phyloP scores from a whole-genome alignment of 139 green algal species.

The Micractinium sp. region DNA sequence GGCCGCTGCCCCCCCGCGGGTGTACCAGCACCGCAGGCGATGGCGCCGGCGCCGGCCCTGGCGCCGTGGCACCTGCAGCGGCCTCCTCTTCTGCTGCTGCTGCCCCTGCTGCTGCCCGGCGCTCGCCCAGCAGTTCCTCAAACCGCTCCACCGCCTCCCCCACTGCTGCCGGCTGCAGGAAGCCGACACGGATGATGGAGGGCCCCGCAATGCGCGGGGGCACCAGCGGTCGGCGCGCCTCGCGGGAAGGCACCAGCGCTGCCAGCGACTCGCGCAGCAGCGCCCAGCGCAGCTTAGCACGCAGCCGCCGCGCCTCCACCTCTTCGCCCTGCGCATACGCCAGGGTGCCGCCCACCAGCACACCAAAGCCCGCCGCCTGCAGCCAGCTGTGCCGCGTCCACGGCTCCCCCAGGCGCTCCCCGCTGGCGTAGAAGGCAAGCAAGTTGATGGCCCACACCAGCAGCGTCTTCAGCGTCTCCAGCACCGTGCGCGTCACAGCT shows the following conservation, averaged over 20 bases:
- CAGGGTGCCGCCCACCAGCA: constrained; percentile 27
- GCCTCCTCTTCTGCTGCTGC: background rate
- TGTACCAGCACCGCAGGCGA: too few species aligned
- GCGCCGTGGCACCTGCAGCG: too few species aligned
- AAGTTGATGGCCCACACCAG: constrained; percentile 75
- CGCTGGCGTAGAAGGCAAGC: constrained; percentile 63
- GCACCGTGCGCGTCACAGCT: constrained; percentile 71
- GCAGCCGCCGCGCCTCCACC: background rate
- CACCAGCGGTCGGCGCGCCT: background rate
- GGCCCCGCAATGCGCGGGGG: constrained; percentile 3
- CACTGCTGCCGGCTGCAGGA: background rate
- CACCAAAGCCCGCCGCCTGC: constrained; percentile 36
- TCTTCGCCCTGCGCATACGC: background rate
- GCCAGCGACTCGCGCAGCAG: background rate
- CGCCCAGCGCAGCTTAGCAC: constrained; percentile 13
- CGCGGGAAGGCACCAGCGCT: background rate
- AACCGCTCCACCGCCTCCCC: background rate
- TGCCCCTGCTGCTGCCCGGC: background rate
- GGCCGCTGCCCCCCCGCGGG: too few species aligned
- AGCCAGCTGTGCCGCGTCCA: constrained; percentile 65
- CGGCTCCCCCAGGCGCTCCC: constrained; percentile 50
- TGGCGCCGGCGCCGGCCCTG: too few species aligned
- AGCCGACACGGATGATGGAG: constrained; percentile 4
- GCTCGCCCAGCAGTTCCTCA: background rate
- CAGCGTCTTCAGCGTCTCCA: constrained; percentile 76